Evolutionary conservation across 352 stramenopile species (phyloP), one percentile per base, ranked within the genome.

Genomic region (Phytophthora colocasiae): DNA sequence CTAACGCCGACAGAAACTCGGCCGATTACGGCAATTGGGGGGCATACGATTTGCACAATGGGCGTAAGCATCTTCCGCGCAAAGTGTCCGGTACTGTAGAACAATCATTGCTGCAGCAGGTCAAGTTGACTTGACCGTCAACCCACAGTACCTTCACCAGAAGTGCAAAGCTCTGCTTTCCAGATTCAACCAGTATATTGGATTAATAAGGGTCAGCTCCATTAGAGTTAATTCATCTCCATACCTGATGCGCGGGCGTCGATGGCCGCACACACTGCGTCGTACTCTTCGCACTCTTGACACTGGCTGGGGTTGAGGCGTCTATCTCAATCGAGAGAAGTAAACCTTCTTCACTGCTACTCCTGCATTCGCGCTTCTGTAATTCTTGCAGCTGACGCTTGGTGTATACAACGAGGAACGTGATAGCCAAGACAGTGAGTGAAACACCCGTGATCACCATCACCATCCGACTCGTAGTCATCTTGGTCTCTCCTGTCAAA

Each of bases 351-450:
- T 90, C 82, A 41, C 73, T 81, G 44, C 79, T 81, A 45, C 78
- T 88, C 10, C 71, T 58, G 57, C 68, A 75, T 60, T 91, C 79
- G 43, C 75, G 69, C 50, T 85, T 87, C 66, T 90, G 83, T 7
- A 93, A 71, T 48, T 85, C 71, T 7, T 68, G 69, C 29, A 93
- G 52, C 58, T 93, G 71, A 4, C 77, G 73, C 47, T 79, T 84
- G 2, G 81, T 93, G 68, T 93, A 93, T 19, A 91, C 57, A 8
- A 91, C 69, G 15, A 93, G 71, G 31, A 80, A 61, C 4, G 68
- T 75, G 66, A 93, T 87, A 4, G 81, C 80, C 17, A 88, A 14
- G 14, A 72, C 68, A 0, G 85, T 93, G 38, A 91, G 31, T 17
- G 76, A 57, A 8, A 69, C 49, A 19, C 83, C 79, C 5, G 60